Evolutionary conservation across 331 rosid genomes (phyloP).

Genomic region (Telfairia occidentalis): DNA sequence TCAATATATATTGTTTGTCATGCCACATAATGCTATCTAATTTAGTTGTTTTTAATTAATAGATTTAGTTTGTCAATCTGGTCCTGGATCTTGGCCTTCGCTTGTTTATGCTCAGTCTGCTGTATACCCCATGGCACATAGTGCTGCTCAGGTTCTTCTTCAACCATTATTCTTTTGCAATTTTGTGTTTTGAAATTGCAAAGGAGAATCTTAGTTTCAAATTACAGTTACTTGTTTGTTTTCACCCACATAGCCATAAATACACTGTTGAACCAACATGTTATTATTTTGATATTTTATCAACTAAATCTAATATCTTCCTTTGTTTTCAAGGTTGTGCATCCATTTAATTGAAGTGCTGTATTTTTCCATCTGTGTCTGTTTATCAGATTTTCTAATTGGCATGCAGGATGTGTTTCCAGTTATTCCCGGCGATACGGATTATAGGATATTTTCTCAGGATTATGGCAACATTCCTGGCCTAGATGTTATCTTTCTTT

Average conservation of each 20-base stretch:
- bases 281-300: background rate
- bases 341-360: background rate
- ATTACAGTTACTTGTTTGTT: background rate
- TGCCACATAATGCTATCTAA: background rate
- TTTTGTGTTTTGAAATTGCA: background rate
- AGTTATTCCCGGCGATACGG: slow-evolving; percentile 94
- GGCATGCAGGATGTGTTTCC: slow-evolving; percentile 89
- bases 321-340: background rate
- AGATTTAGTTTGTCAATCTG: slow-evolving; percentile 98
- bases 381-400: slow-evolving; percentile 13
- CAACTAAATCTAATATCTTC: background rate
- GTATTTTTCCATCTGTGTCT: background rate
- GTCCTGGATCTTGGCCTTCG: slow-evolving; percentile 96
- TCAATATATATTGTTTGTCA: background rate
- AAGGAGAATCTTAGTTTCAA: background rate
- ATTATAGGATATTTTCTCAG: slow-evolving; percentile 83
- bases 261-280: background rate
- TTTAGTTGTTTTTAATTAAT: slow-evolving; percentile 18
- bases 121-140: slow-evolving; percentile 89
- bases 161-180: slow-evolving; percentile 6
- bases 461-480: slow-evolving; percentile 92
- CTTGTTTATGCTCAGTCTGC: slow-evolving; percentile 80
- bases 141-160: slow-evolving; percentile 79
- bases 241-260: background rate
- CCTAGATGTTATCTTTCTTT: slow-evolving; percentile 89